Conservation (phyloP, 2,329 filamentous ascomycete species). For the Dothideomycetes sp. region DNA sequence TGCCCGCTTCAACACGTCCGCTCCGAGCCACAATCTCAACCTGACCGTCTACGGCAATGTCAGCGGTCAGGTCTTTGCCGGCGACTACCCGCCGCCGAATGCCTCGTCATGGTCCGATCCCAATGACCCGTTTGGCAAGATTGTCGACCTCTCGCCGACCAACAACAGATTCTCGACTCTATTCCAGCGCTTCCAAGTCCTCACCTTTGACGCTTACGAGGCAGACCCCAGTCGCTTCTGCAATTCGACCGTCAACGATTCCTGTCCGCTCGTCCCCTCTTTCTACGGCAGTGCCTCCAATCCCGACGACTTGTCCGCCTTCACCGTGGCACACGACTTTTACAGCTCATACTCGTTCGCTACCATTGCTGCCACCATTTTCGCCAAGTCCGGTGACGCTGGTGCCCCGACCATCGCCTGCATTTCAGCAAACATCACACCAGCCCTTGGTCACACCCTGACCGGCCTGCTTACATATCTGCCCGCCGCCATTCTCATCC, state of each 20-base stretch:
- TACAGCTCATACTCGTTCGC: conserved; percentile 77
- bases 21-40: conserved; percentile 55
- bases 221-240: conserved; percentile 55
- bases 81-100: conserved; percentile 50
- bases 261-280: conserved; percentile 67
- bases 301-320: conserved; percentile 53
- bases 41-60: conserved; percentile 89
- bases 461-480: conserved; percentile 64
- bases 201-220: conserved; percentile 65
- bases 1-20: conserved; percentile 59
- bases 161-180: conserved; percentile 63
- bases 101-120: conserved; percentile 54
- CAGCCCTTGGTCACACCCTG: conserved; percentile 62
- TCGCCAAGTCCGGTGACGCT: conserved; percentile 65
- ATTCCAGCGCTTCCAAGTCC: conserved; percentile 59
- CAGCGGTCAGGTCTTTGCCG: conserved; percentile 55
- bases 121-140: conserved; percentile 63
- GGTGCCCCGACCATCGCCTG: conserved; percentile 62
- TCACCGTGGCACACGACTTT: conserved; percentile 66
- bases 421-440: conserved; percentile 72
- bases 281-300: conserved; percentile 53
- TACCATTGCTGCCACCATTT: conserved; percentile 65
- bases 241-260: conserved; percentile 45
- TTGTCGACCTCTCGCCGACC: conserved; percentile 52
- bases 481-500: conserved; percentile 66